Conservation (phyloP, 306 rosid genomes). For the Adenanthera pavonina region DNA sequence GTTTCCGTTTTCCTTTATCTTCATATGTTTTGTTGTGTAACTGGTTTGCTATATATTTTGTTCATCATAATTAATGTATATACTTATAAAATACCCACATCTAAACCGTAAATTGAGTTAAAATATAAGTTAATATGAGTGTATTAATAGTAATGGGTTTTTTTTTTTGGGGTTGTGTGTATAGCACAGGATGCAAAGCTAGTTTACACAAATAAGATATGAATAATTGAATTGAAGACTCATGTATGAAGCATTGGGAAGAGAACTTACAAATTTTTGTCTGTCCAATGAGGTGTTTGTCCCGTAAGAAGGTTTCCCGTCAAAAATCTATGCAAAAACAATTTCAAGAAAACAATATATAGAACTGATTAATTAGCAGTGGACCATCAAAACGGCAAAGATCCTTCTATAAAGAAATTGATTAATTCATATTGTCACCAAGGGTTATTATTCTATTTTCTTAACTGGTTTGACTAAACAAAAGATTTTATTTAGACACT, state of each 20-base stretch:
- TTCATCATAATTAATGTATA: no score
- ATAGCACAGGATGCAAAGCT: no score
- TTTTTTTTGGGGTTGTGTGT: neutral
- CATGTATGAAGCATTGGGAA: neutral
- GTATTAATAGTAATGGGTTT: no score
- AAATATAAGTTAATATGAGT: no score
- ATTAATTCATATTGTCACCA: neutral
- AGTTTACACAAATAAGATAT: neutral
- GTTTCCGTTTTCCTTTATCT: no score
- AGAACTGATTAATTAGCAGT: neutral
- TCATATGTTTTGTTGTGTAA: no score
- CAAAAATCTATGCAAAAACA: conserved; percentile 48
- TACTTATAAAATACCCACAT: no score
- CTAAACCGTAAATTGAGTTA: no score
- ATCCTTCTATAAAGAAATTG: neutral
- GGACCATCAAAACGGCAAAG: no score
- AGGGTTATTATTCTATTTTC: neutral
- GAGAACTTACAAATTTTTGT: conserved; percentile 43
- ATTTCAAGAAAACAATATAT: neutral
- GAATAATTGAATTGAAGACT: neutral
- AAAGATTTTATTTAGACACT: neutral
- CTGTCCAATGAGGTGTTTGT: conserved; percentile 47
- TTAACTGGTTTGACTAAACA: neutral
- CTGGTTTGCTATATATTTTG: no score
- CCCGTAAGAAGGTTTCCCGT: conserved; percentile 69